Conservation (phyloP, 495 filamentous ascomycete genomes). For the Penicillium pulvis region DNA sequence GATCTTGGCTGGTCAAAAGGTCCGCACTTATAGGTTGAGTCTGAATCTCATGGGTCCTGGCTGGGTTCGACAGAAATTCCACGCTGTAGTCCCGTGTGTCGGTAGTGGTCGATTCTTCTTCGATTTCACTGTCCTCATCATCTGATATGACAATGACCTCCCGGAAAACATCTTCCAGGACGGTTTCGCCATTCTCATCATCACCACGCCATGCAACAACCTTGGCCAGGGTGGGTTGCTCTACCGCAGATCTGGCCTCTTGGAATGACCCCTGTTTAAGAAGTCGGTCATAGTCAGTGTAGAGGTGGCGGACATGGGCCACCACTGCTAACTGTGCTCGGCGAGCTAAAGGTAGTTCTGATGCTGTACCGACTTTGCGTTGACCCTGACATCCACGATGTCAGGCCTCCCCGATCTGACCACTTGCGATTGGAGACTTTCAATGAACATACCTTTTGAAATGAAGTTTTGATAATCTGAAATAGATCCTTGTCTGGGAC, state of each 20-base stretch:
- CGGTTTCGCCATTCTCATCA: conserved; percentile 72
- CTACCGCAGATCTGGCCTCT: conserved; percentile 70
- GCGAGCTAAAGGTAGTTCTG: conserved; percentile 65
- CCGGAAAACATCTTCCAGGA: conserved; percentile 76
- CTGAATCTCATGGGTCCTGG: conserved; percentile 36
- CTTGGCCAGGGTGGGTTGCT: conserved; percentile 68
- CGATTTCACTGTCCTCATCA: conserved; percentile 67
- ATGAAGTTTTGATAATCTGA: conserved; percentile 77
- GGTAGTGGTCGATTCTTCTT: conserved; percentile 37
- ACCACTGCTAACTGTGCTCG: conserved; percentile 81
- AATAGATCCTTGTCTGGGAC: conserved; percentile 79
- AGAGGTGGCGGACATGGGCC: conserved; percentile 82
- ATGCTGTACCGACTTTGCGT: conserved; percentile 68
- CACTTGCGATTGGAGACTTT: conserved; percentile 9
- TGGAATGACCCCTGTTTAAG: conserved; percentile 63
- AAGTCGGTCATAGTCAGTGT: conserved; percentile 84
- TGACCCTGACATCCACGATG: conserved; percentile 41
- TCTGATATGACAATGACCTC: conserved; percentile 84
- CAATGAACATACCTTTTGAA: conserved; percentile 66
- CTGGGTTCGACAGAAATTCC: conserved; percentile 42
- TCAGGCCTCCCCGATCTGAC: conserved; percentile 21
- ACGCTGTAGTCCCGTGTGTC: conserved; percentile 37
- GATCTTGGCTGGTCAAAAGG: conserved; percentile 17
- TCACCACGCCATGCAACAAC: conserved; percentile 88
- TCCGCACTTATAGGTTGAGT: conserved; percentile 31